Evolutionary conservation across 2,329 filamentous ascomycete species (phyloP), one percentile per base, ranked within the genome.

Genomic region (Diaporthe helianthi): DNA sequence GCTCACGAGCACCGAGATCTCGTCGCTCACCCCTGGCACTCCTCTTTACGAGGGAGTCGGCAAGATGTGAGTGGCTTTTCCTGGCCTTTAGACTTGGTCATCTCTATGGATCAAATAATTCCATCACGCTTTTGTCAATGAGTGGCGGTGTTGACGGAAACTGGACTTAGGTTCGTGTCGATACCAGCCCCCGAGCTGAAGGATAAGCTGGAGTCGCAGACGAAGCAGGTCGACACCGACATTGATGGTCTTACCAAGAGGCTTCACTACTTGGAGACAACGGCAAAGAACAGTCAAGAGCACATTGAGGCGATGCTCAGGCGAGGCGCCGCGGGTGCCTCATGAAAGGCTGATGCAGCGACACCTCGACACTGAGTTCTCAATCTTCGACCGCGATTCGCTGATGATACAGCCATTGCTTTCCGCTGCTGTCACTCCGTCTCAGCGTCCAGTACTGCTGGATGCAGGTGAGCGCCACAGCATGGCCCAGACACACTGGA

Each of bases 41-140:
- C 90, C 90, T 38, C 89, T 97, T 33, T 99, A 98, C 76, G 95
- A 98, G 81, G 95, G 95, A 7, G 92, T 98, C 13, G 96, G 96
- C 64, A 99, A 98, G 83, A 98, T 99, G 96, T 98, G 81, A 76
- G 90, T 69, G 31, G 33, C 17, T 17, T n/a, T 4, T 22, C 44
- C 53, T 46, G 33, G 38, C 53, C 22, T 26, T 29, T 15, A n/a
- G 31, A 13, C 31, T 38, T 22, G 17, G 22, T 19, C 38, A 19
- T 31, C 41, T 26, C 64, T 55, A 67, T 24, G 38, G 41, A 63
- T 66, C 65, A 71, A 71, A 64, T 36, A 19, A 49, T 41, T 71
- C 47, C 26, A 19, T 68, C 29, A 33, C 15, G 17, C 64, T 71
- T 31, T 22, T n/a, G n/a, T n/a, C n/a, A n/a, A 15, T 53, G n/a